These are phyloP conservation scores for Leersia perrieri DNA, from an alignment of 176 grass and related monocot species.

Conservation along the genomic window DNA sequence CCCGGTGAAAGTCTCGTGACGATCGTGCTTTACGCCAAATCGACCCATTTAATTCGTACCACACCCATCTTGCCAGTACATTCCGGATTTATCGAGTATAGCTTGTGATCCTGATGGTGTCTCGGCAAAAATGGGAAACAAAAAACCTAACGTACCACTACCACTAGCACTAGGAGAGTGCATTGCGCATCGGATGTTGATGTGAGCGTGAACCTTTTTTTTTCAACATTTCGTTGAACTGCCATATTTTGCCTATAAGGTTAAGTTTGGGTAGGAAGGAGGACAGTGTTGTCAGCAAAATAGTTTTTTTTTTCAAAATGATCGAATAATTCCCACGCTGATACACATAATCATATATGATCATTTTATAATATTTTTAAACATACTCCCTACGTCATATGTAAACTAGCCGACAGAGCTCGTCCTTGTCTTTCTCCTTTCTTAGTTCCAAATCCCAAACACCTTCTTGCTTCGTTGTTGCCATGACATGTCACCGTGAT, in stretches of 20 bases:
- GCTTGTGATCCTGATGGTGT: not conserved
- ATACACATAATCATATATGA: no score
- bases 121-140: not conserved
- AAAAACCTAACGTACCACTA: not conserved
- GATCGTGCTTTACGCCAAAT: not conserved
- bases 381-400: no score
- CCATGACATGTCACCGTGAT: no score
- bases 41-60: not conserved
- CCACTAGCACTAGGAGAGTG: not conserved
- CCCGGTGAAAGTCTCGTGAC: conserved; percentile 3
- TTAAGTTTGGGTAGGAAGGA: not conserved
- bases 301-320: not conserved
- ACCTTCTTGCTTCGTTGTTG: no score
- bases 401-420: no score
- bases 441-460: no score
- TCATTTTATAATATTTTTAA: no score
- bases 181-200: not conserved
- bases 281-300: not conserved
- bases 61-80: not conserved
- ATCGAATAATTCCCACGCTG: no score
- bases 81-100: not conserved
- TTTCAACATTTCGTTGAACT: not conserved
- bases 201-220: not conserved
- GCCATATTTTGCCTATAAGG: not conserved
- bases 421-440: no score